phyloP scores from a whole-genome alignment of 345 rosid species.

The Angophora floribunda region DNA sequence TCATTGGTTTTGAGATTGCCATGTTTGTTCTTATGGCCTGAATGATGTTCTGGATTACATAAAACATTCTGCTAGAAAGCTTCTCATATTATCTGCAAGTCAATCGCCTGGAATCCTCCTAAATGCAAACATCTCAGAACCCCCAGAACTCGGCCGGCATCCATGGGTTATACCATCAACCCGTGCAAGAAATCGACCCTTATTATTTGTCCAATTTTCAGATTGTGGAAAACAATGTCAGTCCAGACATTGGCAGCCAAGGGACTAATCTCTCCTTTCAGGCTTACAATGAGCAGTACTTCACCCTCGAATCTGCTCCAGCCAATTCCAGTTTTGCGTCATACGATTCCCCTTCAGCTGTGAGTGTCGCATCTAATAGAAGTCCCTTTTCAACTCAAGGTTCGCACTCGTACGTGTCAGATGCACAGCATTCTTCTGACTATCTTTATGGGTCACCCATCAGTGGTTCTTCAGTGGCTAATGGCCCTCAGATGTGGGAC shows the following conservation, averaged over 20 bases:
- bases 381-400: slow-evolving; percentile 82
- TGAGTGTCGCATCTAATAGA: slow-evolving; percentile 49
- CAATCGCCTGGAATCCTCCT: neutral
- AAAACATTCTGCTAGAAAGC: neutral
- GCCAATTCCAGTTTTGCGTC: slow-evolving; percentile 24
- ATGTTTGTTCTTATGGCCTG: neutral
- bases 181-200: slow-evolving; percentile 30
- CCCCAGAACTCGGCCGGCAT: slow-evolving; percentile 38
- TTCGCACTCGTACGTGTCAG: slow-evolving; percentile 70
- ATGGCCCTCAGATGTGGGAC: slow-evolving; percentile 35
- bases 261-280: slow-evolving; percentile 29
- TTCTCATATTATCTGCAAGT: neutral
- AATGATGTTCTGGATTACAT: neutral
- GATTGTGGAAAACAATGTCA: slow-evolving; percentile 30
- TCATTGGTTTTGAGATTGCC: neutral
- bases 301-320: slow-evolving; percentile 80
- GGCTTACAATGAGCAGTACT: slow-evolving; percentile 40
- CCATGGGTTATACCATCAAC: slow-evolving; percentile 41
- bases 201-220: slow-evolving; percentile 39
- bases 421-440: slow-evolving; percentile 58
- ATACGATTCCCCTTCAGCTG: slow-evolving; percentile 62
- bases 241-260: slow-evolving; percentile 40
- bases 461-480: slow-evolving; percentile 57
- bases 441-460: slow-evolving; percentile 60
- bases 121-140: slow-evolving; percentile 74